These are phyloP conservation scores for Oenanthe sinensis DNA, from an alignment of 129 eudicot species.

Conservation along the genomic window DNA sequence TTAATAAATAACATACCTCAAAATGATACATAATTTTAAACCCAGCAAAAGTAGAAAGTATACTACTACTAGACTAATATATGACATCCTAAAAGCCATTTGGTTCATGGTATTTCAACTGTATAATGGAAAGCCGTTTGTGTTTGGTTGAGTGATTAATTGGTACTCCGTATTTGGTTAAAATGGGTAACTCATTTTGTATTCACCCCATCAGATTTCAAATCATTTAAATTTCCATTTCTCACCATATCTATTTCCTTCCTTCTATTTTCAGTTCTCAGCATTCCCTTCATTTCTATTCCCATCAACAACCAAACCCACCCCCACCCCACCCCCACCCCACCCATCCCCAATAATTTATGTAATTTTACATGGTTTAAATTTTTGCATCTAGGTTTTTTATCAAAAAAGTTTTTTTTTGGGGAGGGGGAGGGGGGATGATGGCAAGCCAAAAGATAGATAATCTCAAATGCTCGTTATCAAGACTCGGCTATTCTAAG, in stretches of 20 bases:
- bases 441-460: too few relatives aligned
- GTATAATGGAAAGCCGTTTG: neutral
- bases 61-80: neutral
- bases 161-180: neutral
- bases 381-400: neutral
- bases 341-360: neutral
- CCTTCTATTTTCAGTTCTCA: neutral
- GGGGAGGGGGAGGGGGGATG: too few relatives aligned
- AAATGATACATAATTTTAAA: neutral
- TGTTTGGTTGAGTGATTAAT: neutral
- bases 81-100: too few relatives aligned
- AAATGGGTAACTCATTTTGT: too few relatives aligned
- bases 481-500: neutral
- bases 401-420: neutral
- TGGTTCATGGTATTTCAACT: too few relatives aligned
- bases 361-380: neutral
- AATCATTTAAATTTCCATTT: too few relatives aligned
- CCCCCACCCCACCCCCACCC: too few relatives aligned
- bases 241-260: neutral
- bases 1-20: neutral
- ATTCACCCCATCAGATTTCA: neutral
- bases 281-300: too few relatives aligned
- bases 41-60: neutral
- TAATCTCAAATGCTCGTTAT: neutral
- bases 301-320: neutral